These are phyloP conservation scores for Gastrolobium bilobum DNA, from an alignment of 306 rosid species.

Conservation along the genomic window DNA sequence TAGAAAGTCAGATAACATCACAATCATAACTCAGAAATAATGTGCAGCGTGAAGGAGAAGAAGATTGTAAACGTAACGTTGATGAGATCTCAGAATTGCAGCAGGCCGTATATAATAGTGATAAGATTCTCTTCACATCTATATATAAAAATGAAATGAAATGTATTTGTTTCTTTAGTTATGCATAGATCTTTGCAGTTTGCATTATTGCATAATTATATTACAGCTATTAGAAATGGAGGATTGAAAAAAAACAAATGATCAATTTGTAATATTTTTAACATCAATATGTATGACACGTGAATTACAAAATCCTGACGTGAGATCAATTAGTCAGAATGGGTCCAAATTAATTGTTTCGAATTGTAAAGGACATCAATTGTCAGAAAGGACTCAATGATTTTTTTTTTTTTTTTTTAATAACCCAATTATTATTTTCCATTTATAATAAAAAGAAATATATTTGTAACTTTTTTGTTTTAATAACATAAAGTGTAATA, in stretches of 20 bases:
- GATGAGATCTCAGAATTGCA: constrained; percentile 16
- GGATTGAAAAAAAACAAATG: not conserved
- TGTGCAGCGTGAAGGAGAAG: not conserved
- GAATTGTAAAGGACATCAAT: not conserved
- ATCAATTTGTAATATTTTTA: not conserved
- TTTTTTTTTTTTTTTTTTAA: not conserved
- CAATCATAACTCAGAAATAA: constrained; percentile 30
- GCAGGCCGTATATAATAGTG: constrained; percentile 44
- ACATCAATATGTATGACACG: not conserved
- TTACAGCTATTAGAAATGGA: not conserved
- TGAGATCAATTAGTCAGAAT: not conserved
- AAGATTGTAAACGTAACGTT: not conserved
- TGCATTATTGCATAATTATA: too few species aligned
- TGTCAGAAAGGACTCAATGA: not conserved
- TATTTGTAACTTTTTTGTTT: too few species aligned
- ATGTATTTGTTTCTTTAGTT: not conserved
- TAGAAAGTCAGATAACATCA: constrained; percentile 52
- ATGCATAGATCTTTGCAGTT: not conserved
- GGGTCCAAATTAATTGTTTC: not conserved
- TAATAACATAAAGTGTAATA: too few species aligned
- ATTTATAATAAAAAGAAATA: too few species aligned
- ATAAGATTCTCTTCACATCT: constrained; percentile 12
- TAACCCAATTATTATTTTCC: too few species aligned
- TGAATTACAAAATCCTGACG: not conserved
- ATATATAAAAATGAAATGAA: not conserved